Base-by-base conservation (phyloP, 805 yeast species). In the Spathaspora boniae region DNA sequence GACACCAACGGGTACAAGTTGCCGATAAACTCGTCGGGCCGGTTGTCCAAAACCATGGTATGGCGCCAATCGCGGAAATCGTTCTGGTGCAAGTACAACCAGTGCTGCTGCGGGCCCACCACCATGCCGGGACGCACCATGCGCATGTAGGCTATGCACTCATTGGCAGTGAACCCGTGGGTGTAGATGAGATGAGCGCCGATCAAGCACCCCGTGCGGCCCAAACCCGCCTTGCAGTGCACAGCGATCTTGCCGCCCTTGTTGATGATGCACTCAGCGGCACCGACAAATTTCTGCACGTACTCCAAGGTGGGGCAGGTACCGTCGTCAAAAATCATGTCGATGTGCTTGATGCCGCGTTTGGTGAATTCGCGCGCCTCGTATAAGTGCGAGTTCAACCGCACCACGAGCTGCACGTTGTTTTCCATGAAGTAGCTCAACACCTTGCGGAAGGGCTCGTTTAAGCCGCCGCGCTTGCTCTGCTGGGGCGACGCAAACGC, bases 21-120 rank as follows among this genome's bases (percentile, higher is more conserved):
- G 11, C 85, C 86, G 38, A 85, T 78, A 27, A 73, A 66, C 15
- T 68, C 76, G 40, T 82, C 80, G 2, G 94, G 80, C 20, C 74
- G 58, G 39, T 74, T 73, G 41, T 87, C 87, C 22, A 88, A 54
- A 14, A 80, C 80, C 95, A 85, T 88, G 8, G 96, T 87, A 50
- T 81, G 86, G 58, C 87, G 76, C 98, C 98, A 93, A 51, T 88
- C 96, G 51, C 97, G 74, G 60, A 93, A 93, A 48, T 89, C 96
- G 58, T 87, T 82, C 60, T 93, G 98, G 57, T 93, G 96, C 44
- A 93, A 72, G 54, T 93, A 93, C 40, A 93, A 71, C 98, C 98
- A 93, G 65, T 93, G 98, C 58, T 93, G 98, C 60, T 93, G 98
- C 2, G 98, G 98, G 0, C 98, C 98, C 20, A 93, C 98, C n/a